Conservation (phyloP, 192 early-diverging fungal genomes). For the Backusella luteola region DNA sequence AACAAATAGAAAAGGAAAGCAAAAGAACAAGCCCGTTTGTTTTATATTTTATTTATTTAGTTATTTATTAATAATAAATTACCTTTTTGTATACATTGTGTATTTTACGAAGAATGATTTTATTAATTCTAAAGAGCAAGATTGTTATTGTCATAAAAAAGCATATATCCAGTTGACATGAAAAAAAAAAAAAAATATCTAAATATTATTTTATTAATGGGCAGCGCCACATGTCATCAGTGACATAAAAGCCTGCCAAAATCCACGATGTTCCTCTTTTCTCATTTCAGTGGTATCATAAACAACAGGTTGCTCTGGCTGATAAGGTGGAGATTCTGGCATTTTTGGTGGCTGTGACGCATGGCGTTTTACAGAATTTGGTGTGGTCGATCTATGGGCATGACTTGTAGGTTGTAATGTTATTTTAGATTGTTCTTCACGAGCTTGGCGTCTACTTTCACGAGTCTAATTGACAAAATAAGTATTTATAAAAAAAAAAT, state of each 20-base stretch:
- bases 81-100: background rate
- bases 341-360: conserved; percentile 15
- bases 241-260: conserved; percentile 7
- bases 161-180: background rate
- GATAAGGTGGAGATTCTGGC: conserved; percentile 9
- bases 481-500: background rate
- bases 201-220: background rate
- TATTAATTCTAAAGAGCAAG: background rate
- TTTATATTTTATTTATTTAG: background rate
- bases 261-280: background rate
- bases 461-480: conserved; percentile 3
- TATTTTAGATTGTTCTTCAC: conserved; percentile 3
- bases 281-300: background rate
- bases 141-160: background rate
- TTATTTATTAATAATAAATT: background rate
- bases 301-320: background rate
- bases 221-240: conserved; percentile 9
- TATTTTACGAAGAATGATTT: background rate
- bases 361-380: conserved; percentile 13
- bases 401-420: conserved; percentile 1
- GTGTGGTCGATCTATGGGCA: background rate
- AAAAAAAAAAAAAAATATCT: background rate
- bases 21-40: background rate
- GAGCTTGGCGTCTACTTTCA: conserved; percentile 9
- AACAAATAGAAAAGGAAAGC: background rate